Percentiles rank a stretch among this genome's conserved stretches.
phyloP scores from a whole-genome alignment of 805 yeast species.

The Yarrowia bubula region DNA sequence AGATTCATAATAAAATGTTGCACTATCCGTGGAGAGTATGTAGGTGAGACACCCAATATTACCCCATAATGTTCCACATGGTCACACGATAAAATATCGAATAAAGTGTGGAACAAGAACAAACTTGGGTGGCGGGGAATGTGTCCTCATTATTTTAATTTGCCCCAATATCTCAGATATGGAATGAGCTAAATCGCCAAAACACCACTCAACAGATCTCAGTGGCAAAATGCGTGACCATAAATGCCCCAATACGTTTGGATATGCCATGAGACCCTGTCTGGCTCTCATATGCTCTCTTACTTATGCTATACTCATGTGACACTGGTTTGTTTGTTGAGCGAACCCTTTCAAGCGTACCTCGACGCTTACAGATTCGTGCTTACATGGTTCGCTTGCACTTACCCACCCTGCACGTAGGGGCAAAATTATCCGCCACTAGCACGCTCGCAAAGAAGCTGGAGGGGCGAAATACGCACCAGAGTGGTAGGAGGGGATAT shows the following conservation, averaged over 20 bases:
- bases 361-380: background rate
- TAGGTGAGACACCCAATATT: too few relatives aligned
- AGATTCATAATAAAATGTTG: background rate
- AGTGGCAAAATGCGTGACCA: background rate
- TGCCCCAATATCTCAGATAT: background rate
- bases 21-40: too few relatives aligned
- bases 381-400: background rate
- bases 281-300: background rate
- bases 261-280: background rate
- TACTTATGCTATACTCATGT: background rate
- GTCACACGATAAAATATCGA: background rate
- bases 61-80: background rate
- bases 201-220: background rate
- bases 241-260: background rate
- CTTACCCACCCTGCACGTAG: background rate
- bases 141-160: background rate
- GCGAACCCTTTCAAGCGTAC: background rate
- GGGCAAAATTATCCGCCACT: background rate
- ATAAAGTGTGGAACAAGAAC: background rate
- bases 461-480: background rate
- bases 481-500: background rate
- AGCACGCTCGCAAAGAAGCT: background rate
- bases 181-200: conserved; percentile 5
- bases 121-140: background rate
- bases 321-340: background rate